Evolutionary conservation across 805 yeast species (phyloP), one percentile per base, ranked within the genome.

Genomic region (Wickerhamiella musiphila): DNA sequence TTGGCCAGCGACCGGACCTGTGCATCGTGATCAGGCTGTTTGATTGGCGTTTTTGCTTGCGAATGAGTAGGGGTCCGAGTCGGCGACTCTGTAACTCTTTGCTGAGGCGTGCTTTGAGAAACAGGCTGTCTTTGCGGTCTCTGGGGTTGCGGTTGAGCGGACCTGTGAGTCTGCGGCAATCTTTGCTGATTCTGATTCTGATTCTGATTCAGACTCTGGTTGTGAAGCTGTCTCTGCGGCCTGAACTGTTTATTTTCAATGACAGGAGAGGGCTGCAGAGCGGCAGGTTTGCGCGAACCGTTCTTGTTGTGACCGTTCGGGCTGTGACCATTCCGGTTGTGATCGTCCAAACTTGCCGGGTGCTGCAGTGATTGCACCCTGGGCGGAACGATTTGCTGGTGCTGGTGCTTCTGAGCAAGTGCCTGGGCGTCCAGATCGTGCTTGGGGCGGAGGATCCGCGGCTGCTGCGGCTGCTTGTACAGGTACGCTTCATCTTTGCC

Each of bases 21-120:
- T 12, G 10, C 5, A 13, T n/a, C n/a, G 8, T 14, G 23, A 27
- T 27, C 31, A 17, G 22, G 35, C 19, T 26, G 27, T 21, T 31
- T 30, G 1, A 35, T 35, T 6, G 34, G 23, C 15, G 40, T 35
- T 2, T 33, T 11, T 4, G 40, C 40, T 26, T 37, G 40, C 4
- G 37, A 32, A 16, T 24, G 35, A 16, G 29, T 30, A 10, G 14
- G 33, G 14, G 32, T 22, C 15, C n/a, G 23, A 18, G 17, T 12
- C 14, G 26, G 20, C 11, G 16, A n/a, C 7, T n/a, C 17, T 11
- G 23, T 18, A 16, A 28, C 18, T 26, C 16, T 27, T 18, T 32
- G 33, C 18, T 10, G 24, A 23, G 23, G 29, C 19, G 21, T 26
- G 19, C 11, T 27, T 18, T 17, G 31, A 9, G 13, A 16, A 6